A percentile compares a stretch with the other conserved stretches of the same genome.
These are phyloP conservation scores for Tulasnella sp. DNA, from an alignment of 768 basidiomycete genomes.

Conservation along the genomic window DNA sequence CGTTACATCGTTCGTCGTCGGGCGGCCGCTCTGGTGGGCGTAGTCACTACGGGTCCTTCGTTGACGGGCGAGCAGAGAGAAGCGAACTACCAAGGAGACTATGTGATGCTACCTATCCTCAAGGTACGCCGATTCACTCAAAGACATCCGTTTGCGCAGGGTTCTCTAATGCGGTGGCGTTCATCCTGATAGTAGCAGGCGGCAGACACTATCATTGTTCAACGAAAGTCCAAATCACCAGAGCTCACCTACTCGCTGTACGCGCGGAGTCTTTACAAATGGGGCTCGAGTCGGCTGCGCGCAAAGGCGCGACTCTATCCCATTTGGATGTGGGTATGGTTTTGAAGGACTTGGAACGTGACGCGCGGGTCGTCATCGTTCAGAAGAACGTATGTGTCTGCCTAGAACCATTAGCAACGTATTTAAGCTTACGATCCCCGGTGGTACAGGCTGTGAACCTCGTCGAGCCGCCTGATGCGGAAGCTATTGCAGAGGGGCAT, in stretches of 20 bases:
- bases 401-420: not conserved
- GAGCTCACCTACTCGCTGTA: slow-evolving; percentile 64
- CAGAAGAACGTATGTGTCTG: slow-evolving; percentile 60
- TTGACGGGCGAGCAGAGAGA: slow-evolving; percentile 53
- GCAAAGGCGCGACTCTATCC: no score
- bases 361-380: slow-evolving; percentile 63
- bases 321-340: no score
- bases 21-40: no score
- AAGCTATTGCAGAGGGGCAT: slow-evolving; percentile 49
- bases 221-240: slow-evolving; percentile 49
- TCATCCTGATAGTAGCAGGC: no score
- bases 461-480: no score
- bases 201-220: slow-evolving; percentile 59
- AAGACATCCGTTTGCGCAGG: not conserved
- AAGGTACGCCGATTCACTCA: slow-evolving; percentile 54
- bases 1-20: slow-evolving; percentile 67
- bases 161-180: no score
- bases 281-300: slow-evolving; percentile 54
- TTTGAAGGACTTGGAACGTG: slow-evolving; percentile 77
- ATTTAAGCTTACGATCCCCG: not conserved
- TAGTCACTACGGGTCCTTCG: slow-evolving; percentile 57
- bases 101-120: slow-evolving; percentile 65
- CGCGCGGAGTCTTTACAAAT: slow-evolving; percentile 60
- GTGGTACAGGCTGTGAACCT: slow-evolving; percentile 78
- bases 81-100: slow-evolving; percentile 67